Evolutionary conservation across 306 rosid species (phyloP).

Genomic region (Fragaria iinumae): DNA sequence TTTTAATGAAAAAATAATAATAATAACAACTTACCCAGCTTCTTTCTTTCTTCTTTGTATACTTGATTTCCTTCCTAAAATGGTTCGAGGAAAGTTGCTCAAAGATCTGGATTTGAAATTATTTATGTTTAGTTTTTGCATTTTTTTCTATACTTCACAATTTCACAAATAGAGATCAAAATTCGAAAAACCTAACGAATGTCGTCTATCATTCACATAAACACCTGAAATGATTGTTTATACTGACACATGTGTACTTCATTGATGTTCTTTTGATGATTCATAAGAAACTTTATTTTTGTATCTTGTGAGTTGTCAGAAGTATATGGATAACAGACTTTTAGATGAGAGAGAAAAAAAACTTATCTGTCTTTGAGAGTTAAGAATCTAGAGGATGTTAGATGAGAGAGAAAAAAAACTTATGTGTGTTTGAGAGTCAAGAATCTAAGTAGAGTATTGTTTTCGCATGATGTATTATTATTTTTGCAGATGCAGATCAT

Average conservation of each 20-base stretch:
- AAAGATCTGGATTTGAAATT: neutral
- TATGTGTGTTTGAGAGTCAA: too few relatives aligned
- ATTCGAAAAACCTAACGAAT: neutral
- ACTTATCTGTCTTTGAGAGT: too few relatives aligned
- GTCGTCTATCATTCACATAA: neutral
- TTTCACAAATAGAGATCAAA: neutral
- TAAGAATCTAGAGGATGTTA: too few relatives aligned
- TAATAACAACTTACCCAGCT: neutral
- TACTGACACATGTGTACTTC: neutral
- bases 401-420: too few relatives aligned
- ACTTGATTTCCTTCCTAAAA: neutral
- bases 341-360: too few relatives aligned
- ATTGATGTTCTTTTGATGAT: too few relatives aligned
- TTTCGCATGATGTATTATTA: too few relatives aligned
- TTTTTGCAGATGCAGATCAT: too few relatives aligned
- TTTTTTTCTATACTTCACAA: too few relatives aligned
- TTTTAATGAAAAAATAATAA: neutral
- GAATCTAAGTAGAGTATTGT: too few relatives aligned
- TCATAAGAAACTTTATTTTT: neutral
- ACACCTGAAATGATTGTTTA: neutral
- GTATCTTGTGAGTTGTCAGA: neutral
- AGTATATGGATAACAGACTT: rapidly evolving
- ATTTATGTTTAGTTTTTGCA: neutral
- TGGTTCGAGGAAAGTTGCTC: neutral
- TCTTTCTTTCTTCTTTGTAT: neutral